Conservation (phyloP, 208 protist genomes). For the Zelonia costaricensis region DNA sequence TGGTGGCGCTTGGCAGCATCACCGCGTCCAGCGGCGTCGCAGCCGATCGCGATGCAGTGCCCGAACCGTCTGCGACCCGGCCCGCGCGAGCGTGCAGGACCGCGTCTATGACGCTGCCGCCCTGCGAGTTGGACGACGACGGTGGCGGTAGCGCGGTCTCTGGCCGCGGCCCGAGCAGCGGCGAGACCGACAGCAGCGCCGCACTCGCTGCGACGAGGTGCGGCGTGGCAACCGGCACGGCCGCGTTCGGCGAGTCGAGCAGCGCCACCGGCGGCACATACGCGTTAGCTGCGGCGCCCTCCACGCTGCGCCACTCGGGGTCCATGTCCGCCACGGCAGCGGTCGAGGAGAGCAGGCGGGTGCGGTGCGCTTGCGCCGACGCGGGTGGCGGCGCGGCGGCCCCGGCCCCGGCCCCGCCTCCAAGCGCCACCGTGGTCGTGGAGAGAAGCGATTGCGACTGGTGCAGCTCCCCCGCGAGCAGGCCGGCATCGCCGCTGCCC, state of each 20-base stretch:
- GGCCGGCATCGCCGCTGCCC: not conserved
- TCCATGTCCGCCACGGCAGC: slow-evolving; percentile 21
- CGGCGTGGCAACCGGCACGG: not conserved
- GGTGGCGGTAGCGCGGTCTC: not conserved
- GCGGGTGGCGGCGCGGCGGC: too few species aligned
- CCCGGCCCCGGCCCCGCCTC: not conserved
- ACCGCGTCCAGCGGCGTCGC: too few species aligned
- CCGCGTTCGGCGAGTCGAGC: slow-evolving; percentile 1
- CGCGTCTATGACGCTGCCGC: not conserved
- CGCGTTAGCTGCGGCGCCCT: slow-evolving; percentile 22
- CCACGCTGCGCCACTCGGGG: slow-evolving; percentile 48
- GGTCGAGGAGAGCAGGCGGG: not conserved
- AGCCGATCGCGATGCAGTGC: too few species aligned
- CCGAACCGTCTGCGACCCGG: too few species aligned
- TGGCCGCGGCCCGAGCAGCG: not conserved
- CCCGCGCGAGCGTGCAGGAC: too few species aligned
- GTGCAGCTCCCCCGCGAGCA: not conserved
- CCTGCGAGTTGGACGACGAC: not conserved
- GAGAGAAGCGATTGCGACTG: slow-evolving; percentile 7
- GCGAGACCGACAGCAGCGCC: not conserved
- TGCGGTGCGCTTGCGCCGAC: not conserved
- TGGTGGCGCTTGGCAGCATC: too few species aligned
- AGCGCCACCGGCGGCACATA: slow-evolving; percentile 15
- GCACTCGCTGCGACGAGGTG: not conserved
- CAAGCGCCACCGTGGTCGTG: slow-evolving; percentile 1